These are phyloP conservation scores for Beverwykella pulmonaria DNA, from an alignment of 495 filamentous ascomycete species.

Conservation along the genomic window DNA sequence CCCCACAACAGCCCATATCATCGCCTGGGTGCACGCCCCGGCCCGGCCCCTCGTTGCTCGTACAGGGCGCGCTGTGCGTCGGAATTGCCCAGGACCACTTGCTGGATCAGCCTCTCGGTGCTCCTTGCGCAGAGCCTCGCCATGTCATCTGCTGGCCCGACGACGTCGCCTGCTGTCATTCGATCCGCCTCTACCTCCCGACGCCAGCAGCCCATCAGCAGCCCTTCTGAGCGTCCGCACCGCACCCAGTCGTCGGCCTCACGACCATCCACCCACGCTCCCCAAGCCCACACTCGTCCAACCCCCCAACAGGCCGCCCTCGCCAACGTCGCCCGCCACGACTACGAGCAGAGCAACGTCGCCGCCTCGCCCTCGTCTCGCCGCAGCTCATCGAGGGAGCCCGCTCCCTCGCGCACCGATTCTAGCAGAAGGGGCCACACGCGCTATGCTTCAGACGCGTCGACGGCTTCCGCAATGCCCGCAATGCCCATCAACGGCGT, in stretches of 20 bases:
- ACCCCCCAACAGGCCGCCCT: slow-evolving; percentile 55
- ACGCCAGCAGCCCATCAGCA: slow-evolving; percentile 50
- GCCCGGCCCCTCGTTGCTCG: slow-evolving; percentile 4
- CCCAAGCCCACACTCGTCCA: slow-evolving; percentile 53
- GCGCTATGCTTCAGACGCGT: slow-evolving; percentile 51
- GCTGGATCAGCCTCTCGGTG: background rate
- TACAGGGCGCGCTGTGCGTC: background rate
- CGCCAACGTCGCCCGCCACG: slow-evolving; percentile 58
- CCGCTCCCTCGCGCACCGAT: slow-evolving; percentile 56
- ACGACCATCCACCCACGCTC: slow-evolving; percentile 49
- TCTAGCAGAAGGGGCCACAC: slow-evolving; percentile 53
- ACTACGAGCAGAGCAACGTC: slow-evolving; percentile 60
- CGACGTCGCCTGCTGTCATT: slow-evolving; percentile 53
- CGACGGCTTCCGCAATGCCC: slow-evolving; percentile 49
- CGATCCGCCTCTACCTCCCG: slow-evolving; percentile 61
- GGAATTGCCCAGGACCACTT: background rate
- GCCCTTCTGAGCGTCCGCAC: slow-evolving; percentile 58
- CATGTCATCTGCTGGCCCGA: slow-evolving; percentile 56
- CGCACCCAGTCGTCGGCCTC: slow-evolving; percentile 59
- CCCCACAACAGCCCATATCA: background rate
- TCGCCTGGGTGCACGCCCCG: background rate
- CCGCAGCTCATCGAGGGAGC: slow-evolving; percentile 58
- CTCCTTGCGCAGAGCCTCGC: slow-evolving; percentile 39
- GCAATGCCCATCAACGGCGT: slow-evolving; percentile 59
- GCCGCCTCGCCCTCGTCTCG: slow-evolving; percentile 52